These are phyloP conservation scores for Fusarium proliferatum DNA, from an alignment of 2,329 filamentous ascomycete genomes.

Conservation along the genomic window DNA sequence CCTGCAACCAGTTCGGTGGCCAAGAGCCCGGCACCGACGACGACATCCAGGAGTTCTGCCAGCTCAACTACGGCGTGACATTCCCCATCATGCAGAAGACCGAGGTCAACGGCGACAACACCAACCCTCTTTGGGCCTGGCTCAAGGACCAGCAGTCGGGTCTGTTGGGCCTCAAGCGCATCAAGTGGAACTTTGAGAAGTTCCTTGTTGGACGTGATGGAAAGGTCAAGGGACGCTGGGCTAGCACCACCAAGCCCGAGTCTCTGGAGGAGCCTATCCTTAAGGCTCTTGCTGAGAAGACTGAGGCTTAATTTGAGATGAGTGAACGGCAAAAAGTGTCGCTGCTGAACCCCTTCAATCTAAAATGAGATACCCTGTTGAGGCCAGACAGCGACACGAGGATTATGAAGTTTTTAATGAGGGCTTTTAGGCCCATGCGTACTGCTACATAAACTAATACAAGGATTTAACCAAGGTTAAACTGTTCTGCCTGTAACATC, in stretches of 20 bases:
- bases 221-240: conserved; percentile 86
- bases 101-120: conserved; percentile 89
- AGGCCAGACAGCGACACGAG: background rate
- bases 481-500: background rate
- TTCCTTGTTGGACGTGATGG: conserved; percentile 91
- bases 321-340: background rate
- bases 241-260: conserved; percentile 88
- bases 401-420: conserved; percentile 10
- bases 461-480: background rate
- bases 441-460: conserved; percentile 22
- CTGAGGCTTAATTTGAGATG: conserved; percentile 16
- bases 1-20: conserved; percentile 95
- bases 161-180: conserved; percentile 84
- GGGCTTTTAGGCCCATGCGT: conserved; percentile 3
- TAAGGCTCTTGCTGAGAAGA: conserved; percentile 68
- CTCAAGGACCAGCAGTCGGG: conserved; percentile 80
- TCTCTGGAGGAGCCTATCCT: conserved; percentile 78
- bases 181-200: conserved; percentile 99
- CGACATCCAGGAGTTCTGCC: conserved; percentile 86
- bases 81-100: conserved; percentile 94
- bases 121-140: conserved; percentile 84
- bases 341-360: conserved; percentile 10
- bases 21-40: conserved; percentile 90
- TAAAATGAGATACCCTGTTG: conserved; percentile 36
- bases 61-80: conserved; percentile 89